Evolutionary conservation across 2,329 filamentous ascomycete genomes (phyloP).

Genomic region (Cladobotryum protrusum): DNA sequence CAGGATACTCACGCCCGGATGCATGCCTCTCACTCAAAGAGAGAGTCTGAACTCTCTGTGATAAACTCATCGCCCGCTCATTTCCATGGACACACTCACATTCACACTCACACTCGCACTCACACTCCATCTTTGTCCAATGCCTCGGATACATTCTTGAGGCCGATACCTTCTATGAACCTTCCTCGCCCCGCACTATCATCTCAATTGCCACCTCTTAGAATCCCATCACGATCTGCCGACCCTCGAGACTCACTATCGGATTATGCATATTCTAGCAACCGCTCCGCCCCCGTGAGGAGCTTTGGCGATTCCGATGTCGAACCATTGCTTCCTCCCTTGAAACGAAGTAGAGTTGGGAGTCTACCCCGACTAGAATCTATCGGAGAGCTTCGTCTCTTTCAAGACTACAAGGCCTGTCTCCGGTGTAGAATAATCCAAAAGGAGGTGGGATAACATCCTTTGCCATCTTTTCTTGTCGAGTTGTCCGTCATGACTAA

Average conservation of each 20-base stretch:
- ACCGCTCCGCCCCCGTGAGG: constrained; percentile 30
- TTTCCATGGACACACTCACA: not conserved
- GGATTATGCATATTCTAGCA: constrained; percentile 32
- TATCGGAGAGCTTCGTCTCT: constrained; percentile 49
- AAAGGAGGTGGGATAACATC: constrained; percentile 34
- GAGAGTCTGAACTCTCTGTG: constrained; percentile 40
- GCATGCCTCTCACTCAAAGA: constrained; percentile 35
- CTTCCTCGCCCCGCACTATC: constrained; percentile 29
- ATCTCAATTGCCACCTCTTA: constrained; percentile 23
- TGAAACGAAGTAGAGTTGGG: constrained; percentile 44
- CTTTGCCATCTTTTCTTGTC: not conserved
- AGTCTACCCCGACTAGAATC: constrained; percentile 50
- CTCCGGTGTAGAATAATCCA: constrained; percentile 45
- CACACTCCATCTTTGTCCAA: constrained; percentile 5
- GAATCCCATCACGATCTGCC: constrained; percentile 24
- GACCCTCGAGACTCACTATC: constrained; percentile 20
- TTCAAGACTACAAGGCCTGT: constrained; percentile 42
- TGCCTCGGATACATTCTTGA: constrained; percentile 7
- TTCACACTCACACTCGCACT: not conserved
- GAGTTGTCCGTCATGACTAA: not conserved
- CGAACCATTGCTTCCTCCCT: constrained; percentile 47
- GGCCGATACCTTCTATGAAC: constrained; percentile 28
- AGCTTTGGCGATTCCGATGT: constrained; percentile 41
- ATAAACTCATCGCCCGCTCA: constrained; percentile 12
- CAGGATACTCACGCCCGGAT: constrained; percentile 45